A percentile compares a stretch with the other conserved stretches of the same genome.
Evolutionary conservation across 2,329 filamentous ascomycete genomes (phyloP).

Genomic region (Xylariaceae sp.): DNA sequence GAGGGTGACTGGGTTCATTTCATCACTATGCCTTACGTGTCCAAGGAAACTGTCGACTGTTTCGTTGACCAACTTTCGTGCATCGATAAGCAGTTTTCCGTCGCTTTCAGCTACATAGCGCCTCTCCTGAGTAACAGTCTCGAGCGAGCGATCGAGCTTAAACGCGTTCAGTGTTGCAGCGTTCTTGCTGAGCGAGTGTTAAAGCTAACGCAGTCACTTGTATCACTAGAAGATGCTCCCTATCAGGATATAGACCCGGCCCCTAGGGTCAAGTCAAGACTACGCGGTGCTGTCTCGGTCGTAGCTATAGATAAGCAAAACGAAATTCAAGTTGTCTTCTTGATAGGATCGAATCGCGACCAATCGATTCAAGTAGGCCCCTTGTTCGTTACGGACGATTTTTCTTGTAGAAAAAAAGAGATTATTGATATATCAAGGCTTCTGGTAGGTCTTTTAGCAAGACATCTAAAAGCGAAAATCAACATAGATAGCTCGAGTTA

Average conservation of each 20-base stretch:
- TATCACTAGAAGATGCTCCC: not conserved
- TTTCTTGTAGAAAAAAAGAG: not conserved
- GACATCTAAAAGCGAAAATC: not conserved
- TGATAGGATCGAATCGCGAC: not conserved
- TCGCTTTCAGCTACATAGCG: not conserved
- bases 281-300: not conserved
- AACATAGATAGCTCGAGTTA: not conserved
- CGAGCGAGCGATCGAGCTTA: not conserved
- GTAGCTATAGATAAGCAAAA: not conserved
- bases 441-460: not conserved
- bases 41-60: conserved; percentile 11
- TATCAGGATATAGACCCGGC: not conserved
- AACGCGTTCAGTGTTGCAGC: conserved; percentile 2
- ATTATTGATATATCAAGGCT: not conserved
- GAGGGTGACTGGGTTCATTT: conserved; percentile 25
- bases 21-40: conserved; percentile 19
- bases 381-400: not conserved
- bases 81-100: not conserved
- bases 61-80: conserved; percentile 8
- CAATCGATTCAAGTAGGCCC: not conserved
- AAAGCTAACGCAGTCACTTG: not conserved
- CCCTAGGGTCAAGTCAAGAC: not conserved
- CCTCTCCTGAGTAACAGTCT: not conserved
- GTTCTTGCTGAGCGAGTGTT: conserved; percentile 1
- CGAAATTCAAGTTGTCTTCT: conserved; percentile 2